These are phyloP conservation scores for Umbelopsis sp. DNA, from an alignment of 192 early-diverging fungal genomes.

Conservation along the genomic window DNA sequence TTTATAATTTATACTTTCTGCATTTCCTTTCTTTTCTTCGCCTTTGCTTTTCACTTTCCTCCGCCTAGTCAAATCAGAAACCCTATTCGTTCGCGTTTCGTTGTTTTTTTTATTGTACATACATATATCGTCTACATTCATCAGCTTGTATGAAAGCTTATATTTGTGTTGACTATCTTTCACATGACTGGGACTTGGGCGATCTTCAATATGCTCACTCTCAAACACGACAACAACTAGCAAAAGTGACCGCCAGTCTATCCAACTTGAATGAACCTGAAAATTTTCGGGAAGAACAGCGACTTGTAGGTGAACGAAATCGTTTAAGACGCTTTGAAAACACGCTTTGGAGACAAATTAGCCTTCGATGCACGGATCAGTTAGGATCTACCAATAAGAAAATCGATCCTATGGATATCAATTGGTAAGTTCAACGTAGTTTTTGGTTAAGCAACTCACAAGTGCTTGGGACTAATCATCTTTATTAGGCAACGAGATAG, in stretches of 20 bases:
- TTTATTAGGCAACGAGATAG: constrained; percentile 16
- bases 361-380: constrained; percentile 5
- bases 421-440: constrained; percentile 14
- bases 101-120: not conserved
- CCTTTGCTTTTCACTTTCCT: not conserved
- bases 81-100: not conserved
- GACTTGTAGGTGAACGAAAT: constrained; percentile 14
- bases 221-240: constrained; percentile 19
- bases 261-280: not conserved
- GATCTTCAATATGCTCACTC: constrained; percentile 19
- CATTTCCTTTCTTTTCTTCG: not conserved
- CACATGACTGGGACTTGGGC: constrained; percentile 25
- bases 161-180: constrained; percentile 27
- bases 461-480: not conserved
- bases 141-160: constrained; percentile 5
- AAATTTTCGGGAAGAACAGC: not conserved
- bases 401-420: constrained; percentile 19
- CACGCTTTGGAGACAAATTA: constrained; percentile 24
- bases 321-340: constrained; percentile 24
- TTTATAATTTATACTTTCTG: not conserved
- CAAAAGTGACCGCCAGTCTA: not conserved
- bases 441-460: not conserved
- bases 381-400: constrained; percentile 12
- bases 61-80: not conserved
- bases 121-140: not conserved